These are phyloP conservation scores for Papiliotrema fonsecae DNA, from an alignment of 1,284 basidiomycete species.

Conservation along the genomic window DNA sequence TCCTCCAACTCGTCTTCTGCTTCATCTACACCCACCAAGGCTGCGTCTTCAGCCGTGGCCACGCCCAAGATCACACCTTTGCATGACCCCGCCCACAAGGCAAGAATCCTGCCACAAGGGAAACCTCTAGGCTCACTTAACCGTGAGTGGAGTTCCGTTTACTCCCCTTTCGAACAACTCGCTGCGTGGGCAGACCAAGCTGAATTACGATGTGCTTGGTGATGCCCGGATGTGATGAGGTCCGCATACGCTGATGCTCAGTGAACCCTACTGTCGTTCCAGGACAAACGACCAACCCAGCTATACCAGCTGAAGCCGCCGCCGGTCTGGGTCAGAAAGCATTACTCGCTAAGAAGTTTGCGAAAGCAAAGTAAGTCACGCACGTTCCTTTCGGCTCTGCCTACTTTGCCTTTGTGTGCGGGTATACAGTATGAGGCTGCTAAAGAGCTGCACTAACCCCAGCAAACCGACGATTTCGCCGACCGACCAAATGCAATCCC, in stretches of 20 bases:
- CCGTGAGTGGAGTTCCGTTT: constrained; percentile 28
- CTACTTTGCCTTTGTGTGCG: not conserved
- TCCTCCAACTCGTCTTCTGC: constrained; percentile 1
- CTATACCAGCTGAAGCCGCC: constrained; percentile 16
- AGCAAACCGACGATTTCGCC: constrained; percentile 82
- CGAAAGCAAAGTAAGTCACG: constrained; percentile 66
- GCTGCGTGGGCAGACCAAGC: not conserved
- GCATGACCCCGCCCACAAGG: constrained; percentile 74
- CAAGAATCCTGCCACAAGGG: constrained; percentile 68
- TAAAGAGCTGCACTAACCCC: not conserved
- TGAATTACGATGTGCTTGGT: too few species aligned
- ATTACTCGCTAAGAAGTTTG: constrained; percentile 78
- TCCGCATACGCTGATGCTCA: constrained; percentile 9
- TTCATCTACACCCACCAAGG: constrained; percentile 17
- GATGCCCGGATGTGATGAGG: too few species aligned
- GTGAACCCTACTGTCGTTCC: constrained; percentile 46
- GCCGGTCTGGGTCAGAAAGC: constrained; percentile 82
- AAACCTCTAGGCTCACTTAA: constrained; percentile 67
- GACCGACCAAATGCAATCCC: constrained; percentile 88
- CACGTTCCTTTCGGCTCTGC: not conserved
- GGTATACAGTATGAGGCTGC: not conserved
- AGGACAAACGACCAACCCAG: constrained; percentile 36
- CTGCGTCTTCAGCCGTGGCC: constrained; percentile 14
- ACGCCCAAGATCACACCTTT: constrained; percentile 60
- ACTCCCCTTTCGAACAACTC: not conserved